These are phyloP conservation scores for Sporothrix luriei DNA, from an alignment of 2,329 filamentous ascomycete genomes.

Conservation along the genomic window DNA sequence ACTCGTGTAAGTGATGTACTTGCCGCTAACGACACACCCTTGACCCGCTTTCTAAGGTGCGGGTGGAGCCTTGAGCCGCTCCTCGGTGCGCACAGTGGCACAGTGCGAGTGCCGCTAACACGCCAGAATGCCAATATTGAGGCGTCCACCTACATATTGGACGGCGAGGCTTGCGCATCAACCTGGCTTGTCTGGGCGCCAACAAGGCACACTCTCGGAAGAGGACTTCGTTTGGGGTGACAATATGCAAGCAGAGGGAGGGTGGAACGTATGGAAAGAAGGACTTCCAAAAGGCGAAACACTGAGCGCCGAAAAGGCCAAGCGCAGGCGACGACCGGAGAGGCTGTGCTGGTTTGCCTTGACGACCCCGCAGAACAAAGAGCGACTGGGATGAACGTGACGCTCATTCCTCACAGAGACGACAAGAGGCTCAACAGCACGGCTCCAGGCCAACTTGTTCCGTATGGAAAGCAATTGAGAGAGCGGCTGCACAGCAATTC, in stretches of 20 bases:
- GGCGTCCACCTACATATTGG: not conserved
- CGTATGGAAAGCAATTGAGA: too few species aligned
- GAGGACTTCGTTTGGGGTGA: not conserved
- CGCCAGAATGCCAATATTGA: conserved; percentile 4
- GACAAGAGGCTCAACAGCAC: not conserved
- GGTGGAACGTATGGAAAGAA: not conserved
- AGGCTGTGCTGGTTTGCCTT: conserved; percentile 21
- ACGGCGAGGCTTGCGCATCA: conserved; percentile 28
- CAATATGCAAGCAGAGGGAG: not conserved
- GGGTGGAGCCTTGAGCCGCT: conserved; percentile 9
- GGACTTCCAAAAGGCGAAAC: not conserved
- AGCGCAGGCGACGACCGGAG: not conserved
- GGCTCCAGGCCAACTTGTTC: too few species aligned
- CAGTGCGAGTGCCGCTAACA: not conserved
- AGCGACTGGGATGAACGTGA: not conserved
- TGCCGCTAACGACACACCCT: conserved; percentile 18
- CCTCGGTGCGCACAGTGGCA: conserved; percentile 7
- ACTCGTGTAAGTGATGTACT: conserved; percentile 19
- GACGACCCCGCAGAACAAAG: conserved; percentile 5
- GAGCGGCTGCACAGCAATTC: too few species aligned
- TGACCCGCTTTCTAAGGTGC: not conserved
- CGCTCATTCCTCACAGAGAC: not conserved
- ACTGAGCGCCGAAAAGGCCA: not conserved
- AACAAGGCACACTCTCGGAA: conserved; percentile 27
- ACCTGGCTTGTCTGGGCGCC: conserved; percentile 19